phyloP scores from a whole-genome alignment of 257 asterid genomes.

The Dorcoceras hygrometricum region DNA sequence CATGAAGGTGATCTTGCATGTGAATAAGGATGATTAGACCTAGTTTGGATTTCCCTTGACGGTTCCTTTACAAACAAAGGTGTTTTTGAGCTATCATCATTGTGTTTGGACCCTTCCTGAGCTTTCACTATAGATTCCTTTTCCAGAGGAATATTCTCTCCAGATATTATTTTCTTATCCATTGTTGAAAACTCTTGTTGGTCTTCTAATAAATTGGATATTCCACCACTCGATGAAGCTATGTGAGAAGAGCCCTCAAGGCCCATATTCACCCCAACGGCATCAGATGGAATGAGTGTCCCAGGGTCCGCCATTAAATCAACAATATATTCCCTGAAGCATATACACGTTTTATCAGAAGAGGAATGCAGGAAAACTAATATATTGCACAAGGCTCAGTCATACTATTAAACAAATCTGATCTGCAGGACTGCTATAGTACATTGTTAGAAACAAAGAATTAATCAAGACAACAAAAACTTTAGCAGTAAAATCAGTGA shows the following conservation, averaged over 20 bases:
- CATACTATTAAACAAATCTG: slow-evolving; percentile 19
- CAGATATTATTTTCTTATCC: slow-evolving; percentile 34
- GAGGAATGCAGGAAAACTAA: slow-evolving; percentile 16
- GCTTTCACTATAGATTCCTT: slow-evolving; percentile 30
- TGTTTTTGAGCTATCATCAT: slow-evolving; percentile 31
- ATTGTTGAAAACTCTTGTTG: slow-evolving; percentile 28
- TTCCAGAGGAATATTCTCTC: slow-evolving; percentile 31
- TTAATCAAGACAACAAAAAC: slow-evolving; percentile 5
- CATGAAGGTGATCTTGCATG: slow-evolving; percentile 96
- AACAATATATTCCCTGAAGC: slow-evolving; percentile 88
- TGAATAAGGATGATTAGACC: slow-evolving; percentile 51
- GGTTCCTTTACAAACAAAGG: slow-evolving; percentile 37
- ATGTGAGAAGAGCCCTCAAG: slow-evolving; percentile 36
- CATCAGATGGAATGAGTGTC: slow-evolving; percentile 89
- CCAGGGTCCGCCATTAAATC: slow-evolving; percentile 99
- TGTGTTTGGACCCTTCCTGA: slow-evolving; percentile 32
- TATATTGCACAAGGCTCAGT: slow-evolving; percentile 9
- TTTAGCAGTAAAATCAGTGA: slow-evolving; percentile 9
- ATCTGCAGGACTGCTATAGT: slow-evolving; percentile 6
- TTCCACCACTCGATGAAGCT: slow-evolving; percentile 42
- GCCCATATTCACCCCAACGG: slow-evolving; percentile 48
- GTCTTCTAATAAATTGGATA: slow-evolving; percentile 37
- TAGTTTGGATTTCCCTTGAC: slow-evolving; percentile 36
- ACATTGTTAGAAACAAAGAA: slow-evolving; percentile 22
- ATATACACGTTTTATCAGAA: slow-evolving; percentile 27